Percentiles rank a stretch among this genome's conserved stretches.
Evolutionary conservation across 2,329 filamentous ascomycete genomes (phyloP).

Genomic region (Fusarium sulawesiense): DNA sequence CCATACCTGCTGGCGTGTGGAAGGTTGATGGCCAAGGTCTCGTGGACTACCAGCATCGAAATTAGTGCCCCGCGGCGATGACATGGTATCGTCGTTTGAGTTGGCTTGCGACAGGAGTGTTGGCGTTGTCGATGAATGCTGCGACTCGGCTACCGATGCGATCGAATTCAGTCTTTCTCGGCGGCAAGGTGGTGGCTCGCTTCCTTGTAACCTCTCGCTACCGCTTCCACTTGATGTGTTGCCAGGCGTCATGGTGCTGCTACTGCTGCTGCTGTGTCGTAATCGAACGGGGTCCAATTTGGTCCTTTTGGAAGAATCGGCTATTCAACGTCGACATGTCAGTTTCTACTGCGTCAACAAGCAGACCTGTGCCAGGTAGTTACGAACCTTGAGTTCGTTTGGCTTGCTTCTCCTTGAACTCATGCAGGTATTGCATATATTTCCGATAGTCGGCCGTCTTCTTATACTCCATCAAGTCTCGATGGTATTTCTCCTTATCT

Average conservation of each 20-base stretch:
- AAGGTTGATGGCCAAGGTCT: constrained; percentile 44
- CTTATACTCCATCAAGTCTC: constrained; percentile 79
- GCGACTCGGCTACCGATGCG: constrained; percentile 59
- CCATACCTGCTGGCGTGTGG: constrained; percentile 46
- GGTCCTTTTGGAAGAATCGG: constrained; percentile 60
- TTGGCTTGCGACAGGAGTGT: constrained; percentile 51
- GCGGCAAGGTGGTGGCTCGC: constrained; percentile 60
- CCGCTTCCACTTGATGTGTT: constrained; percentile 56
- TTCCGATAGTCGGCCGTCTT: constrained; percentile 76
- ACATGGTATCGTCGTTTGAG: constrained; percentile 56
- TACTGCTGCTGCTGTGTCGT: constrained; percentile 55
- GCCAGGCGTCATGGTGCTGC: constrained; percentile 51
- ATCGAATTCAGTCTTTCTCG: constrained; percentile 62
- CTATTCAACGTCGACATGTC: constrained; percentile 25
- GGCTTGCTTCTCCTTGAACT: constrained; percentile 81
- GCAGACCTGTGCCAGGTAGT: not conserved
- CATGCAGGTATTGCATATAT: constrained; percentile 78
- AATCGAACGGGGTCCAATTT: constrained; percentile 58
- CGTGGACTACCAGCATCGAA: constrained; percentile 51
- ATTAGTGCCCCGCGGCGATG: constrained; percentile 56
- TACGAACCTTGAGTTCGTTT: constrained; percentile 65
- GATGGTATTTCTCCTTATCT: constrained; percentile 81
- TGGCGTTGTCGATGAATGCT: constrained; percentile 55
- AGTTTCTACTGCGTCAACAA: constrained; percentile 4
- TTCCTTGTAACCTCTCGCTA: constrained; percentile 60